phyloP scores from a whole-genome alignment of 768 basidiomycete species.

The Russula lepida region DNA sequence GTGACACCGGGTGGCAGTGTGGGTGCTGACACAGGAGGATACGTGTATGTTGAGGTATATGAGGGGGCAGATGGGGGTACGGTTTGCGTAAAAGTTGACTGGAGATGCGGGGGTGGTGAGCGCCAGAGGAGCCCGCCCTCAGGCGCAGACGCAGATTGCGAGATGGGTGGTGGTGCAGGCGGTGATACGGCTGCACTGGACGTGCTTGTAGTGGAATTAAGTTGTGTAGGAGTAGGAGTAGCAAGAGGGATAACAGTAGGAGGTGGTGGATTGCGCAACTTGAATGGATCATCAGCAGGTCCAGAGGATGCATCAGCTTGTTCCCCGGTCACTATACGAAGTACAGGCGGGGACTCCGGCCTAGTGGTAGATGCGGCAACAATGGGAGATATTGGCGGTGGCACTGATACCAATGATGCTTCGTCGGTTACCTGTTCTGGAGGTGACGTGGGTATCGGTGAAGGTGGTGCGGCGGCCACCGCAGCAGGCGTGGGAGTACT shows the following conservation, averaged over 20 bases:
- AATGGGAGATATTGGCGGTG: background rate
- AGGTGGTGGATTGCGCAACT: constrained; percentile 44
- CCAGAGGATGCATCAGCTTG: constrained; percentile 29
- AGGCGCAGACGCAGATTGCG: constrained; percentile 3
- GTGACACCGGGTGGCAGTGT: constrained; percentile 61
- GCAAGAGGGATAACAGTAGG: constrained; percentile 30
- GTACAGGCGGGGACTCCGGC: constrained; percentile 1
- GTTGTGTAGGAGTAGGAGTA: constrained; percentile 18
- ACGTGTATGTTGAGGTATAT: constrained; percentile 62
- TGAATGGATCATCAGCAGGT: constrained; percentile 48
- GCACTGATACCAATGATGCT: background rate
- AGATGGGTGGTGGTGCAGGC: background rate
- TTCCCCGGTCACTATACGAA: constrained; percentile 17
- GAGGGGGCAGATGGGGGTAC: constrained; percentile 42
- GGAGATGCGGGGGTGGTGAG: constrained; percentile 36
- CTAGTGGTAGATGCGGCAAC: background rate
- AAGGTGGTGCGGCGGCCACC: background rate
- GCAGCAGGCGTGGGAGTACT: constrained; percentile 2
- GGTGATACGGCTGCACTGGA: background rate
- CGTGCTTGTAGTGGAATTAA: background rate
- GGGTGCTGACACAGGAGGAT: constrained; percentile 33
- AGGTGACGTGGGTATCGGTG: background rate
- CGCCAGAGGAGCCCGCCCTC: constrained; percentile 27
- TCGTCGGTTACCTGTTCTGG: background rate
- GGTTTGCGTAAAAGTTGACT: constrained; percentile 35